Conservation (phyloP, 805 yeast species). For the Maudiozyma serrabonitensis region DNA sequence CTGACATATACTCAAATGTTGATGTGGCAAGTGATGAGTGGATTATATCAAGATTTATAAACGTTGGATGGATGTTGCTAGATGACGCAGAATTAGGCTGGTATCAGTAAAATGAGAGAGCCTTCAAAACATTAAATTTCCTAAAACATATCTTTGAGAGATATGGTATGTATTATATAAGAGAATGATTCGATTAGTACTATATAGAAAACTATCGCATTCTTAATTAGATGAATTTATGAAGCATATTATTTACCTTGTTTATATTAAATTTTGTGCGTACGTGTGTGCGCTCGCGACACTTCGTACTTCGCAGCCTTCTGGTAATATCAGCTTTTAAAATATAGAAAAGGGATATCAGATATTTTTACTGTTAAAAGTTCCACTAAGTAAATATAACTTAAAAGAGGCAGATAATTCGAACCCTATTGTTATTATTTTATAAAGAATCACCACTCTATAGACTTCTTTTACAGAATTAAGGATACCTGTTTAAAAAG, state of each 20-base stretch:
- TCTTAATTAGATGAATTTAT: background rate
- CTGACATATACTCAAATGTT: constrained; percentile 1
- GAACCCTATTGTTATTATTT: too few relatives aligned
- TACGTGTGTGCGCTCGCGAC: constrained; percentile 14
- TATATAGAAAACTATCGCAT: background rate
- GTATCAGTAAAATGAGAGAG: constrained; percentile 7
- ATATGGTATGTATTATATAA: background rate
- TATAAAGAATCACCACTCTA: too few relatives aligned
- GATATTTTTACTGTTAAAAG: too few relatives aligned
- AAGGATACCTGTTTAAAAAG: too few relatives aligned
- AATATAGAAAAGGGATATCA: too few relatives aligned
- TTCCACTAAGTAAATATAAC: too few relatives aligned
- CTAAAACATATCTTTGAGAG: background rate
- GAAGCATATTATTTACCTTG: background rate
- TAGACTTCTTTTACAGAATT: too few relatives aligned
- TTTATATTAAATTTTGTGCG: constrained; percentile 26
- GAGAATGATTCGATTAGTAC: background rate
- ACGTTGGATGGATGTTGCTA: constrained; percentile 24
- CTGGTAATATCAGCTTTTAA: too few relatives aligned
- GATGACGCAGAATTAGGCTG: constrained; percentile 28
- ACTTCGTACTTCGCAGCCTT: background rate
- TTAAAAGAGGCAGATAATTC: too few relatives aligned
- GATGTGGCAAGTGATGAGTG: constrained; percentile 2
- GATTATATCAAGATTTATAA: constrained; percentile 10
- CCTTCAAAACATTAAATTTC: background rate